phyloP scores from a whole-genome alignment of 2,329 filamentous ascomycete species.

The Pyricularia sp. region DNA sequence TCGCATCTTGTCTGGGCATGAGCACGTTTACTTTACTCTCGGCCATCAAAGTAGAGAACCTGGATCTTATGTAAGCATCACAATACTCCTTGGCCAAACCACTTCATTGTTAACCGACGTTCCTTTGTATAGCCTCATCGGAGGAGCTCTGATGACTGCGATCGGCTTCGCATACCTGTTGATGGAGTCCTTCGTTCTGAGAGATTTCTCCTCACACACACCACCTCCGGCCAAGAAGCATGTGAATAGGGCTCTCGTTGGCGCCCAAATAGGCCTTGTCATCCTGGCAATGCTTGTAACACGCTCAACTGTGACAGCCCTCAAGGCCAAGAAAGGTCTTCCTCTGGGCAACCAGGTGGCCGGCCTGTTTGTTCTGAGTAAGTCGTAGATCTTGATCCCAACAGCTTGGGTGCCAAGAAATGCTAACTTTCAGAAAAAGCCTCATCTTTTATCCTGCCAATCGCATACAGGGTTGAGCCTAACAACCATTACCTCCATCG shows the following conservation, averaged over 20 bases:
- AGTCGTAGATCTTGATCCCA: constrained; percentile 12
- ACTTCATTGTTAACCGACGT: not conserved
- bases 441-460: constrained; percentile 62
- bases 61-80: constrained; percentile 54
- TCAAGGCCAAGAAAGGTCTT: constrained; percentile 75
- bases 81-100: not conserved
- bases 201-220: constrained; percentile 25
- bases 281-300: constrained; percentile 76
- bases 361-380: constrained; percentile 69
- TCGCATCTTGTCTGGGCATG: constrained; percentile 66
- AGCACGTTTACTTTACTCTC: constrained; percentile 81
- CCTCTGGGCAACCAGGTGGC: constrained; percentile 79
- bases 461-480: constrained; percentile 67
- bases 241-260: constrained; percentile 47
- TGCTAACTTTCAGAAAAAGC: constrained; percentile 18
- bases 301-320: constrained; percentile 66
- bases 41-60: constrained; percentile 71
- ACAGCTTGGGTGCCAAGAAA: not conserved
- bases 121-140: constrained; percentile 42
- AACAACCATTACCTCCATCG: constrained; percentile 85
- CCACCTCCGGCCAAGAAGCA: constrained; percentile 17
- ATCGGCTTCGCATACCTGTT: constrained; percentile 67
- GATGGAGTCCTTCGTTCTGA: constrained; percentile 54
- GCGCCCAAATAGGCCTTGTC: constrained; percentile 66
- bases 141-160: constrained; percentile 64